These are phyloP conservation scores for Phytopythium litorale DNA, from an alignment of 352 stramenopile species.

Conservation along the genomic window DNA sequence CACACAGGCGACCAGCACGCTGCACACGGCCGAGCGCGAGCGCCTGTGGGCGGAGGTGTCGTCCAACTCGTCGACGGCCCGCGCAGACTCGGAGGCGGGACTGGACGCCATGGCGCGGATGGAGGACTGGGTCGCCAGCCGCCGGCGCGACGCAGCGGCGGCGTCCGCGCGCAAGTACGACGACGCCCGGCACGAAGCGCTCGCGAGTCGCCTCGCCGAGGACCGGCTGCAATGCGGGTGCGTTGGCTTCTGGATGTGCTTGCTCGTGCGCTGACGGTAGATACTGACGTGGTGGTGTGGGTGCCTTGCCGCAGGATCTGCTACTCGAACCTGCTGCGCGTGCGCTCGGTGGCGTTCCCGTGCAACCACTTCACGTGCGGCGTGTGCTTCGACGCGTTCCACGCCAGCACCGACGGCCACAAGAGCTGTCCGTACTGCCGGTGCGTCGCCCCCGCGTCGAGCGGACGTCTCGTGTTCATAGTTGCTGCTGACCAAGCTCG, in stretches of 20 bases:
- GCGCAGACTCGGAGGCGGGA: constrained; percentile 11
- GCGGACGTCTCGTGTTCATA: too few relatives aligned
- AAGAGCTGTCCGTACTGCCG: constrained; percentile 72
- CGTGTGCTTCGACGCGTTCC: constrained; percentile 52
- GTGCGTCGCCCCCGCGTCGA: constrained; percentile 9
- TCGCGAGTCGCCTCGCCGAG: constrained; percentile 49
- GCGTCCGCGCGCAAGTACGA: constrained; percentile 41
- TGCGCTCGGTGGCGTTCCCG: constrained; percentile 48
- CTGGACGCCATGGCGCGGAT: constrained; percentile 37
- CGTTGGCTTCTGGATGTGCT: not conserved
- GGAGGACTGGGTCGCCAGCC: constrained; percentile 47
- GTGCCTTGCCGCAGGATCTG: constrained; percentile 37
- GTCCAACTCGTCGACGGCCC: constrained; percentile 17
- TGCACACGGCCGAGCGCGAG: constrained; percentile 20
- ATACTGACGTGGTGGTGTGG: not conserved
- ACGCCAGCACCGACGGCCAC: constrained; percentile 35
- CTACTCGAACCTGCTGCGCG: constrained; percentile 57
- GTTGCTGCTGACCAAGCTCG: not conserved
- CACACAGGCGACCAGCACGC: not conserved
- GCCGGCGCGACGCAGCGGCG: constrained; percentile 21
- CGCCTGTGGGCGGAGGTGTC: constrained; percentile 39
- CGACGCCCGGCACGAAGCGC: constrained; percentile 38
- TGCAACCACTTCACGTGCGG: constrained; percentile 65
- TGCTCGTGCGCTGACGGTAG: not conserved
- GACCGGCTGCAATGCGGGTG: constrained; percentile 66